These are phyloP conservation scores for Caryocar brasiliense DNA, from an alignment of 441 rosid genomes.

Conservation along the genomic window DNA sequence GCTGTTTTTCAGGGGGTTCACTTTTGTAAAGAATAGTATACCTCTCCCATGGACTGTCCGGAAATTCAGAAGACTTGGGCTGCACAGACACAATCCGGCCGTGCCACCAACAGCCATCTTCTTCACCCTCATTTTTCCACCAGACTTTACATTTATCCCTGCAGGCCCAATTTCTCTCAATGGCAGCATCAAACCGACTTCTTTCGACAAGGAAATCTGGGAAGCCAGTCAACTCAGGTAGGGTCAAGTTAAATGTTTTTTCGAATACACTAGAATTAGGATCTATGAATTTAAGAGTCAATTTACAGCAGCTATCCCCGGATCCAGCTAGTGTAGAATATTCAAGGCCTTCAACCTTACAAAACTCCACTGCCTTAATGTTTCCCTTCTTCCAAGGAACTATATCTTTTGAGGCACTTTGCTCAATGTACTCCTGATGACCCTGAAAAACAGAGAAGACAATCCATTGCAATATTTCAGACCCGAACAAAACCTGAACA, in stretches of 20 bases:
- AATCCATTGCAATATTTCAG: not conserved
- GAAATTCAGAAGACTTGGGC: constrained; percentile 69
- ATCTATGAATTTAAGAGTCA: constrained; percentile 75
- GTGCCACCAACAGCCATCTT: constrained; percentile 95
- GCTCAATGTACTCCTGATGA: constrained; percentile 66
- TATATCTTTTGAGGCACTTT: constrained; percentile 37
- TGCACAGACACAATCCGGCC: constrained; percentile 68
- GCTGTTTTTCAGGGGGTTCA: constrained; percentile 63
- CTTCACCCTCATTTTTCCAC: constrained; percentile 91
- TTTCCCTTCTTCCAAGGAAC: constrained; percentile 74
- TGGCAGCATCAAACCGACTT: constrained; percentile 78
- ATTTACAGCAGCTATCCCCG: constrained; percentile 96
- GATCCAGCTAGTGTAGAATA: constrained; percentile 81
- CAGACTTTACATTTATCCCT: constrained; percentile 95
- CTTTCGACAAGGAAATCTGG: constrained; percentile 96
- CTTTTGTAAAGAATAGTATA: constrained; percentile 65
- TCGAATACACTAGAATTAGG: constrained; percentile 46
- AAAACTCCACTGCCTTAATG: constrained; percentile 75
- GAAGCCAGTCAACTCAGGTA: constrained; percentile 76
- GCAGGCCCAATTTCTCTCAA: constrained; percentile 68
- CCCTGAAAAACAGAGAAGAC: constrained; percentile 53
- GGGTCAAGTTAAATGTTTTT: constrained; percentile 53
- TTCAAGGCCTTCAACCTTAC: constrained; percentile 70
- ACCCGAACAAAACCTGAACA: not conserved
- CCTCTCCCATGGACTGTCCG: constrained; percentile 97